A percentile compares a stretch with the other conserved stretches of the same genome.
These are phyloP conservation scores for Wickerhamomyces chambardii DNA, from an alignment of 805 yeast genomes.

Conservation along the genomic window DNA sequence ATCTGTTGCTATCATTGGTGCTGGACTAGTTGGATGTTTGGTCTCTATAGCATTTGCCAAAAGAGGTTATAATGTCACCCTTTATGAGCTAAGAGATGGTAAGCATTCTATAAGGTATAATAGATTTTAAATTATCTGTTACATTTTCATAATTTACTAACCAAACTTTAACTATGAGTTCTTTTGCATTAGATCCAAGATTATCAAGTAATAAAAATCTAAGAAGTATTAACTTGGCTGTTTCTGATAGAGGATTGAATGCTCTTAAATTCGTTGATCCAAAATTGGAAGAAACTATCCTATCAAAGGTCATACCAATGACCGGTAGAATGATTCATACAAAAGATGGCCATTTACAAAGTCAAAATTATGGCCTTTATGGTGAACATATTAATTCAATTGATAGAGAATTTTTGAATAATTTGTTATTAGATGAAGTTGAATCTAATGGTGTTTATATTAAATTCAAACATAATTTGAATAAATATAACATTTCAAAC, in stretches of 20 bases:
- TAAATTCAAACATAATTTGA: slow-evolving; percentile 48
- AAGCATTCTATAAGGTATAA: neutral
- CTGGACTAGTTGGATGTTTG: slow-evolving; percentile 84
- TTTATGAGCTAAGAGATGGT: slow-evolving; percentile 55
- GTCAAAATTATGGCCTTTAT: slow-evolving; percentile 70
- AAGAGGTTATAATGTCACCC: slow-evolving; percentile 61
- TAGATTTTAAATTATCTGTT: too few species aligned
- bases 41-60: slow-evolving; percentile 74
- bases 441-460: slow-evolving; percentile 37
- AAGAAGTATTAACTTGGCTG: slow-evolving; percentile 79
- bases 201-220: slow-evolving; percentile 27
- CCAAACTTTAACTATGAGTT: too few species aligned
- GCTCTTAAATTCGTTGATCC: slow-evolving; percentile 58
- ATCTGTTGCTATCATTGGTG: slow-evolving; percentile 65
- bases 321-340: slow-evolving; percentile 87
- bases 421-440: slow-evolving; percentile 53
- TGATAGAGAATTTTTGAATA: slow-evolving; percentile 65
- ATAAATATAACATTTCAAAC: slow-evolving; percentile 10
- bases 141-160: too few species aligned
- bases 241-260: slow-evolving; percentile 74
- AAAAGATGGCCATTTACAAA: slow-evolving; percentile 45
- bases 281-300: slow-evolving; percentile 44
- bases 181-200: slow-evolving; percentile 67
- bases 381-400: slow-evolving; percentile 85
- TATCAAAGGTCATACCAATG: slow-evolving; percentile 71